A percentile compares a stretch with the other conserved stretches of the same genome.
phyloP scores from a whole-genome alignment of 78 protist species.

The Tieghemostelium lacteum region DNA sequence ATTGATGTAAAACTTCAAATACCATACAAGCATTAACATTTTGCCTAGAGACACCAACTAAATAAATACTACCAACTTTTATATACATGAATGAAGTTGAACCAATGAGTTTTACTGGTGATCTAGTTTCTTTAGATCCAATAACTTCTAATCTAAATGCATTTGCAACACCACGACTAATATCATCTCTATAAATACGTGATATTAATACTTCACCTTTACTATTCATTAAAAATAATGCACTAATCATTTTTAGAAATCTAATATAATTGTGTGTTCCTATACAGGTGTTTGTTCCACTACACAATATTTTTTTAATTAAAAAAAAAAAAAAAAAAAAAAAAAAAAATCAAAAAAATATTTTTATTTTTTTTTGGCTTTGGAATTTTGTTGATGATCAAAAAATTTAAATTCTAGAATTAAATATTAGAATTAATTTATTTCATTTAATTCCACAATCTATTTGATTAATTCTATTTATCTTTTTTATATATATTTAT shows the following conservation, averaged over 20 bases:
- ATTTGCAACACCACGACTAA: constrained; percentile 88
- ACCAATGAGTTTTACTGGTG: constrained; percentile 90
- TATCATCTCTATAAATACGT: constrained; percentile 92
- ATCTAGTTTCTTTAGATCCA: constrained; percentile 82
- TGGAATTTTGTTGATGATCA: no score
- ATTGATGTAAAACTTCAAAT: constrained; percentile 88
- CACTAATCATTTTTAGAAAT: constrained; percentile 89
- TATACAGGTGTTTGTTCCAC: no score
- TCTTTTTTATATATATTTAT: no score
- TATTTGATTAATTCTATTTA: no score
- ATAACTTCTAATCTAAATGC: constrained; percentile 88
- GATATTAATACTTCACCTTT: constrained; percentile 93
- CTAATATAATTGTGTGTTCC: no score
- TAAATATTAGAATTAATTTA: no score
- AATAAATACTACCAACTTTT: constrained; percentile 82
- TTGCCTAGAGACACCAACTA: constrained; percentile 91
- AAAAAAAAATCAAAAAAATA: no score
- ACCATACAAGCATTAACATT: constrained; percentile 94
- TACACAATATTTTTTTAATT: no score
- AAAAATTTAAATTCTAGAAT: no score
- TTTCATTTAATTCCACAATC: no score
- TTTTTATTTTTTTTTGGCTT: no score
- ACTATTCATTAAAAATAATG: constrained; percentile 88
- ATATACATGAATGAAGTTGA: constrained; percentile 89
- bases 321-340: no score